Base-by-base conservation (phyloP, 768 basidiomycete genomes). In the Lenzites betulinus region DNA sequence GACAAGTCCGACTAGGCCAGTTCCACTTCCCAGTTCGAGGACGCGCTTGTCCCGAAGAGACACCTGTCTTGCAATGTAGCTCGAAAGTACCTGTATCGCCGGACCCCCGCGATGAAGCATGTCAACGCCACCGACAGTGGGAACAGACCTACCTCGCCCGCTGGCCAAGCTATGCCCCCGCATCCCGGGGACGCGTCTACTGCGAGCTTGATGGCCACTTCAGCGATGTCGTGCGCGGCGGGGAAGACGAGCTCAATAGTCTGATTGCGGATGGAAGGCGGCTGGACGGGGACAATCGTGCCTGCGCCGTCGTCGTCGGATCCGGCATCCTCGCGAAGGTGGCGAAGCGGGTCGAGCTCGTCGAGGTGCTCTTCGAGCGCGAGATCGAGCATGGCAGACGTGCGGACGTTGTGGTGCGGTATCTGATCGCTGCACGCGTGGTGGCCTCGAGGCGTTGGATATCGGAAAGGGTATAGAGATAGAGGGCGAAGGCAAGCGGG, bases 121-220 rank as follows among this genome's bases (percentile, higher is more conserved):
- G 57, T 42, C 49, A 58, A 38, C 20, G 49, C 39, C 51, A 46
- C 41, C 52, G 44, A 47, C 16, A 41, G 51, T n/a, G n/a, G 36
- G 43, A 26, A 23, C 23, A 18, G 41, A 46, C 76, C 66, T 66
- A 93, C 93, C 83, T 93, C 85, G 65, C 93, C 95, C 8, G 94
- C 92, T 4, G 92, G 92, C 95, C 95, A 96, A 2, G 91, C 87
- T 39, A 95, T 83, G 5, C 95, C 95, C 15, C 95, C 95, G 71
- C 95, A 97, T 1, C 95, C 95, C 18, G 92, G 91, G 43, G 86
- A 79, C 8, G 93, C 86, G 71, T 95, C 92, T 3, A 95, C 82
- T 22, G 78, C 75, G 39, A 95, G 80, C 43, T 73, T 73, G 57
- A 87, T 76, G 3, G 70, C 60, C 58, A 88, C 23, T 73, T 48